phyloP scores from a whole-genome alignment of 1,284 basidiomycete species.

The Takashimella tepidaria region DNA sequence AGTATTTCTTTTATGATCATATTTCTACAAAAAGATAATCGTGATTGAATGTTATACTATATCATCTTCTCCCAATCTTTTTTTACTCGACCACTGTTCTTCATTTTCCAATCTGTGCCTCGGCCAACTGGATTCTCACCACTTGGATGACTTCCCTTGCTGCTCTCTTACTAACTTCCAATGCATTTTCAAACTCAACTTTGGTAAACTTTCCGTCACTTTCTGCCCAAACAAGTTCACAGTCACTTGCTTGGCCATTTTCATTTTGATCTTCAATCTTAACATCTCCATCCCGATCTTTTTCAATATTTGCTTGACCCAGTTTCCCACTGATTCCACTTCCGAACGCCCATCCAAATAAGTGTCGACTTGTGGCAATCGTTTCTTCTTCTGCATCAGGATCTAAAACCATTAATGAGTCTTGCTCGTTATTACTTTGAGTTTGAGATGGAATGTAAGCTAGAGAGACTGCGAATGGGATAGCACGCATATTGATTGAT shows the following conservation, averaged over 20 bases:
- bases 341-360: conserved; percentile 50
- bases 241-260: conserved; percentile 46
- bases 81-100: too few species aligned
- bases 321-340: conserved; percentile 41
- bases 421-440: conserved; percentile 47
- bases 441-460: conserved; percentile 38
- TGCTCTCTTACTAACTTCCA: neutral
- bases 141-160: too few species aligned
- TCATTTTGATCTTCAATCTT: conserved; percentile 51
- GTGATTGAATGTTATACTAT: too few species aligned
- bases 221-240: conserved; percentile 50
- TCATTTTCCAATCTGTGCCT: too few species aligned
- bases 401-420: conserved; percentile 66
- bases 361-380: conserved; percentile 57
- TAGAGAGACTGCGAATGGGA: conserved; percentile 49
- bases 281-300: conserved; percentile 46
- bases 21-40: too few species aligned
- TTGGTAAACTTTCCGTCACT: conserved; percentile 43
- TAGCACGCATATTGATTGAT: conserved; percentile 45
- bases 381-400: conserved; percentile 61
- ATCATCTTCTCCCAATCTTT: too few species aligned
- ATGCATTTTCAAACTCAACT: conserved; percentile 16
- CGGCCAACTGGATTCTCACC: too few species aligned
- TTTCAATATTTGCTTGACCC: conserved; percentile 36
- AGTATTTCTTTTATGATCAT: too few species aligned